Percentiles rank a stretch among this genome's conserved stretches.
These are phyloP conservation scores for Penicillium sp. DNA, from an alignment of 2,329 filamentous ascomycete species.

Conservation along the genomic window DNA sequence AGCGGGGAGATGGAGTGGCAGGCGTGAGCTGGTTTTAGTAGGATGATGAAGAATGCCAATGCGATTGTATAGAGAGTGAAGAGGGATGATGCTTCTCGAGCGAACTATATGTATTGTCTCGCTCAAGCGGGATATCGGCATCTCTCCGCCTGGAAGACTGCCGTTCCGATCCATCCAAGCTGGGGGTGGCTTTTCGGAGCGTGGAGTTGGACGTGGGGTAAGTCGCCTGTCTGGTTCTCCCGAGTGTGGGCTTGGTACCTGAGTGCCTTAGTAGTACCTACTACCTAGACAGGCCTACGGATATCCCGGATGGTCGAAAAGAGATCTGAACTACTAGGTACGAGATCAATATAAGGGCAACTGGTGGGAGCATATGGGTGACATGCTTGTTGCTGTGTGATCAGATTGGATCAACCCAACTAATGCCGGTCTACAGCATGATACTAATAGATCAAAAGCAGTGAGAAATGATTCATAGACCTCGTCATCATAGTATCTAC, in stretches of 20 bases:
- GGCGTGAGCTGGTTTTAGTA: neutral
- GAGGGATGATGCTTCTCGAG: neutral
- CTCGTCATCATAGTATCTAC: too few relatives aligned
- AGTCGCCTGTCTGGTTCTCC: conserved; percentile 6
- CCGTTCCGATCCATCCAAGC: conserved; percentile 19
- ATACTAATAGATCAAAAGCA: too few relatives aligned
- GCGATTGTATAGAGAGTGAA: neutral
- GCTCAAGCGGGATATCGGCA: conserved; percentile 7
- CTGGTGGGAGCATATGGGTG: too few relatives aligned
- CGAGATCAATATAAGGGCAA: too few relatives aligned
- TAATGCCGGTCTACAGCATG: too few relatives aligned
- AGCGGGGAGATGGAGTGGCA: neutral
- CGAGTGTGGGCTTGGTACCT: conserved; percentile 6
- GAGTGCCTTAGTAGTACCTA: too few relatives aligned
- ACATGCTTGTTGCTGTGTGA: too few relatives aligned
- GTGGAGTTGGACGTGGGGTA: conserved; percentile 23
- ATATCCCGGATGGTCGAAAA: conserved; percentile 13
- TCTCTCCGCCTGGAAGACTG: conserved; percentile 13
- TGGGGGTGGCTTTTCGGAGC: conserved; percentile 21
- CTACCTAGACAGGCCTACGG: neutral
- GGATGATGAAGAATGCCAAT: neutral
- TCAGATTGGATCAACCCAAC: too few relatives aligned
- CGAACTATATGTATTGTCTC: conserved; percentile 11
- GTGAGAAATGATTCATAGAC: too few relatives aligned
- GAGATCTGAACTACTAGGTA: neutral